Evolutionary conservation across 1,284 basidiomycete species (phyloP).

Genomic region (Crocinoboletus sp.): DNA sequence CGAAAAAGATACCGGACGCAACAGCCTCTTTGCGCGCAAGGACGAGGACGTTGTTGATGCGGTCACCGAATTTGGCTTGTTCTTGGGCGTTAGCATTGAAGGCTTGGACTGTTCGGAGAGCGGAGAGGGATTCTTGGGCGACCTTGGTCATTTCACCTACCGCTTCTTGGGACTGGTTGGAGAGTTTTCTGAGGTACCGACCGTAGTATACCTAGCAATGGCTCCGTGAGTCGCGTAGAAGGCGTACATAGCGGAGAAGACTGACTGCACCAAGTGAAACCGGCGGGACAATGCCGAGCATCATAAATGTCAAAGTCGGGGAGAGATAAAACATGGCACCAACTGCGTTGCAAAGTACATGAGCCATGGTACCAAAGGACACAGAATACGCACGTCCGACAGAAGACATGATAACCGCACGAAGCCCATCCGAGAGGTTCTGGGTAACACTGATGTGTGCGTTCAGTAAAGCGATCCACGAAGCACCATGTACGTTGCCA

Average conservation of each 20-base stretch:
- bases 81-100: conserved; percentile 81
- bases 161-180: conserved; percentile 90
- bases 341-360: conserved; percentile 43
- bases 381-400: conserved; percentile 66
- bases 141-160: conserved; percentile 93
- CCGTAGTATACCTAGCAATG: conserved; percentile 81
- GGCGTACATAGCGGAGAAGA: conserved; percentile 5
- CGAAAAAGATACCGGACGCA: conserved; percentile 92
- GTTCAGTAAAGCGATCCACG: conserved; percentile 2
- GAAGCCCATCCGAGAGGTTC: conserved; percentile 88
- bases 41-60: conserved; percentile 66
- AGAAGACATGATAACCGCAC: conserved; percentile 83
- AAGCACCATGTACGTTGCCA: conserved; percentile 5
- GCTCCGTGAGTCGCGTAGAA: neutral
- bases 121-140: conserved; percentile 90
- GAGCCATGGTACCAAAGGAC: neutral
- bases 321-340: conserved; percentile 97
- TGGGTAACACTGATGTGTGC: conserved; percentile 64
- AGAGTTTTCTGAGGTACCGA: conserved; percentile 88
- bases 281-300: conserved; percentile 94
- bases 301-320: conserved; percentile 83
- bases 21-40: conserved; percentile 87
- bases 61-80: conserved; percentile 60
- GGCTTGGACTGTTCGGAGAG: conserved; percentile 90
- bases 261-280: conserved; percentile 91